phyloP scores from a whole-genome alignment of 352 stramenopile species.

The Globisporangium acanthophoron region DNA sequence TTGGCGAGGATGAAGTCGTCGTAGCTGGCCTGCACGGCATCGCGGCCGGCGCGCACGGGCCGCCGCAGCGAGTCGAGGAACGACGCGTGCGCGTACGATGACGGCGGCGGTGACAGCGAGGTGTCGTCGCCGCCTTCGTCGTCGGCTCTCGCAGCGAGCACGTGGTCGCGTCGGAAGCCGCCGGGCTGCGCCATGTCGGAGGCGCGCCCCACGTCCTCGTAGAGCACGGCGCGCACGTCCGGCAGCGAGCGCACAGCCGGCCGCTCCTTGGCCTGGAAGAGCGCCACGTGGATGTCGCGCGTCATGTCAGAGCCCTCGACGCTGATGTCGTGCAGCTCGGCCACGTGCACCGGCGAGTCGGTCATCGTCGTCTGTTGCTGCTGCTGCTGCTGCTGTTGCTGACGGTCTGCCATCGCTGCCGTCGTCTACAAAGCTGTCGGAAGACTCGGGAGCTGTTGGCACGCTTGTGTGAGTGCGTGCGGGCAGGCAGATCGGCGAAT shows the following conservation, averaged over 20 bases:
- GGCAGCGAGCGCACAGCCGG: slow-evolving; percentile 38
- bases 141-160: slow-evolving; percentile 30
- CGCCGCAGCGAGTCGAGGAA: slow-evolving; percentile 35
- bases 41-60: slow-evolving; percentile 8
- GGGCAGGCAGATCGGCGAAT: neutral
- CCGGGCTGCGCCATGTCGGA: slow-evolving; percentile 49
- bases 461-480: neutral
- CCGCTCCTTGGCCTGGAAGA: slow-evolving; percentile 47
- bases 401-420: slow-evolving; percentile 1
- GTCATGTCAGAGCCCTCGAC: slow-evolving; percentile 65
- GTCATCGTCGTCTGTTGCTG: neutral
- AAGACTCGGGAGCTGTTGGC: neutral
- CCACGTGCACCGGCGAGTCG: slow-evolving; percentile 10
- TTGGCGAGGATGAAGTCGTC: slow-evolving; percentile 50
- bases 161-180: slow-evolving; percentile 49
- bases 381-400: neutral
- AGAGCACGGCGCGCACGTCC: slow-evolving; percentile 46
- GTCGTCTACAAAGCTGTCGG: neutral
- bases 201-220: slow-evolving; percentile 52
- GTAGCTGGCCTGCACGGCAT: slow-evolving; percentile 42
- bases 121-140: slow-evolving; percentile 19
- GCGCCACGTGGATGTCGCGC: slow-evolving; percentile 61
- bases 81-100: slow-evolving; percentile 37
- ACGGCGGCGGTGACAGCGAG: slow-evolving; percentile 6
- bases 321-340: slow-evolving; percentile 42